Evolutionary conservation across 345 rosid species (phyloP), one percentile per base, ranked within the genome.

Genomic region (Tarenaya hassleriana): DNA sequence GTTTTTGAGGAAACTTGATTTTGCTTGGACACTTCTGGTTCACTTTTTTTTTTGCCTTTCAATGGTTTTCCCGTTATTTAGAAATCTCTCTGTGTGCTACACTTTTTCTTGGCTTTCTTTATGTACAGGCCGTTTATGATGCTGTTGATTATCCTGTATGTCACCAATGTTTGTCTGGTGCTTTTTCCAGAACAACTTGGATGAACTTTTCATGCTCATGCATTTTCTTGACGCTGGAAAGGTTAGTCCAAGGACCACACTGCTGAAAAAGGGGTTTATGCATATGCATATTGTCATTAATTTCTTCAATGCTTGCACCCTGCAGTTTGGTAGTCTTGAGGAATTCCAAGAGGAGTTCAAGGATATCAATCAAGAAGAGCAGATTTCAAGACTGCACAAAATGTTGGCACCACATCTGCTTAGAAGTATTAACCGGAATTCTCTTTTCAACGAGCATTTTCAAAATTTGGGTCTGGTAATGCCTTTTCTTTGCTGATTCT

Each of bases 181-280:
- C 43, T 14, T 69, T n/a, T 69, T 78, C 67, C 94, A 94, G 99
- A 94, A 94, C 82, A 94, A 94, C 75, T 75, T 94, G 76, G 97
- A 88, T 69, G 99, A 94, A 64, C 97, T 94, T 68, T 88, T 94
- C 85, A 94, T 94, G 97, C 97, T 94, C 52, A 94, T 94, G 99
- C 99, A 94, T 73, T 94, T 94, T 75, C 99, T 94, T 67, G 99
- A 94, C 75, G 96, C 89, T 47, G 99, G 97, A 66, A 94, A 94
- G 94, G 97, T 86, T 62, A 60, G 73, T 66, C 40, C 50, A 39
- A 42, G 35, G 41, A 52, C 13, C 49, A 16, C n/a, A 54, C 51
- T 34, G 24, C 53, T 57, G 50, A 37, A 49, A 50, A 27, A 56
- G 51, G 60, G 45, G 51, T 11, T 19, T 34, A 5, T 39, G 12